Conservation (phyloP, 2,329 filamentous ascomycete species). For the Acrocalymma vagum region DNA sequence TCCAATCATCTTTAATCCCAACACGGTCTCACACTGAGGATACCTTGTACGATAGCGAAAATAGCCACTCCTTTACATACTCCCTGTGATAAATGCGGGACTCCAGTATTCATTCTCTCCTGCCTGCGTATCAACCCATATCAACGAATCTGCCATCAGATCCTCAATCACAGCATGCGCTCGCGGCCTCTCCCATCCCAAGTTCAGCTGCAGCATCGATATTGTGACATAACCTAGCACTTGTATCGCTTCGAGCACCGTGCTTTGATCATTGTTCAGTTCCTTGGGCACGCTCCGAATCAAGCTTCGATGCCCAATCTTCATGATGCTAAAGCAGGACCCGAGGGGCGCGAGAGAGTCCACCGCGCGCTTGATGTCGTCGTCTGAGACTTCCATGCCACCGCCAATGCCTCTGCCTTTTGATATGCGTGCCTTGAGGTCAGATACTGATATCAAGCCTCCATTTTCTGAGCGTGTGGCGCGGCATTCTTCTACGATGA, state of each 20-base stretch:
- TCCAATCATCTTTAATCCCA: background rate
- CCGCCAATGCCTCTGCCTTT: constrained; percentile 72
- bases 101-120: constrained; percentile 95
- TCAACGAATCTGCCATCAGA: constrained; percentile 83
- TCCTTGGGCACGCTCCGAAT: constrained; percentile 95
- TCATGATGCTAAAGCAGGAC: constrained; percentile 84
- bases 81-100: constrained; percentile 71
- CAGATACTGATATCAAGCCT: constrained; percentile 83
- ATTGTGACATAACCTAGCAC: constrained; percentile 89
- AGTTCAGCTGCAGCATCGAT: constrained; percentile 85
- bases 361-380: constrained; percentile 91
- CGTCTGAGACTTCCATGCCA: constrained; percentile 82
- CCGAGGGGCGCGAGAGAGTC: constrained; percentile 87
- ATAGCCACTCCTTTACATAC: constrained; percentile 1
- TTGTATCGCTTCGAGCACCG: constrained; percentile 89
- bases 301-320: constrained; percentile 83
- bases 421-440: constrained; percentile 79
- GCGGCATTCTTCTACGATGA: constrained; percentile 91
- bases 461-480: constrained; percentile 90
- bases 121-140: constrained; percentile 91
- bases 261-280: constrained; percentile 91
- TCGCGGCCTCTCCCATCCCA: constrained; percentile 84
- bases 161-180: constrained; percentile 93
- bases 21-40: too few species aligned
- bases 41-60: too few species aligned